A percentile compares a stretch with the other conserved stretches of the same genome.
Conservation (phyloP, 257 asterid genomes). For the Penstemon barbatus region DNA sequence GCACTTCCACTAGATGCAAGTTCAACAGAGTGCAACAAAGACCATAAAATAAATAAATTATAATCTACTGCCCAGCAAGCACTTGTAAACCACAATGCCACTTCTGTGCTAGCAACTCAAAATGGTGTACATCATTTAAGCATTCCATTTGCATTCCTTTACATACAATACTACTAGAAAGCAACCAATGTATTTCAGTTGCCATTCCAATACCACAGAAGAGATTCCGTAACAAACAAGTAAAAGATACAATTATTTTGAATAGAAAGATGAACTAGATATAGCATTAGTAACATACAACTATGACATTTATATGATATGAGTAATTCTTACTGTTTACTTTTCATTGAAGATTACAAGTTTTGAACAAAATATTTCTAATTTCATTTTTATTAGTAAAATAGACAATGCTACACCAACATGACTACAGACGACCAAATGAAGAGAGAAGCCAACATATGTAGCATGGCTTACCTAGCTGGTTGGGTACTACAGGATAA, state of each 20-base stretch:
- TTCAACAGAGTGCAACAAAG: slow-evolving; percentile 16
- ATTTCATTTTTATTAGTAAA: not conserved
- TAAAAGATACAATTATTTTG: not conserved
- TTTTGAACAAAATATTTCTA: not conserved
- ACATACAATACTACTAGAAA: not conserved
- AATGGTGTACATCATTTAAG: slow-evolving; percentile 6
- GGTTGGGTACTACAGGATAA: not conserved
- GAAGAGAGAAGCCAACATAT: not conserved
- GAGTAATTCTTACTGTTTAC: not conserved
- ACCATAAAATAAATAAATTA: slow-evolving; percentile 4
- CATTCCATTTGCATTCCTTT: not conserved
- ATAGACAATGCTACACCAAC: slow-evolving; percentile 3
- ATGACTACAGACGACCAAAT: not conserved
- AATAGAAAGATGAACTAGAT: not conserved
- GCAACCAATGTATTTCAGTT: not conserved
- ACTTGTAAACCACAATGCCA: slow-evolving; percentile 7
- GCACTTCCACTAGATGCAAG: slow-evolving; percentile 16
- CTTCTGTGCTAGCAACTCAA: not conserved
- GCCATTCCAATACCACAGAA: not conserved
- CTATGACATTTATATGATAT: not conserved
- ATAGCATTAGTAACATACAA: slow-evolving; percentile 10
- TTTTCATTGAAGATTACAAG: not conserved
- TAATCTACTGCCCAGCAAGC: slow-evolving; percentile 8
- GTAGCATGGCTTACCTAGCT: not conserved
- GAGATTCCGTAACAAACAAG: not conserved